Base-by-base conservation (phyloP, 495 filamentous ascomycete genomes). In the Hypomontagnella monticulosa region DNA sequence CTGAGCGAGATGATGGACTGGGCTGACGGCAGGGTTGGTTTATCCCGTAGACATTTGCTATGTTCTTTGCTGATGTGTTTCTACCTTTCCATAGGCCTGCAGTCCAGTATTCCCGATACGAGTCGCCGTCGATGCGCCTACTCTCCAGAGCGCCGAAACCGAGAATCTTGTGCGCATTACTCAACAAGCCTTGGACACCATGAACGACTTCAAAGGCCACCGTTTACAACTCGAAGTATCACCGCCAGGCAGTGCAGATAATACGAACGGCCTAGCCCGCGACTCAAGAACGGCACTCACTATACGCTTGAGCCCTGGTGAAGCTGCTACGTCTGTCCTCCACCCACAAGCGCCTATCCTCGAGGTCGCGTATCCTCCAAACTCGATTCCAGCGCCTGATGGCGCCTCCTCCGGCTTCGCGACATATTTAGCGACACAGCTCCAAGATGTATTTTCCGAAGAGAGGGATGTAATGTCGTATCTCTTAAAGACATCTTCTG, bases 181-280 rank as follows among this genome's bases (percentile, higher is more conserved):
- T 6, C 93, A 97, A 69, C 92, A 96, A 81, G 88, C 91, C 15
- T 84, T 97, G 38, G 93, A 97, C 76, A 91, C 95, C 66, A 83
- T 91, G 44, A 96, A 93, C 71, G 93, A 96, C 66, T 97, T 97
- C 76, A 89, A 91, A n/a, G 90, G 90, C 19, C 92, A 97, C 71
- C 92, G 94, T 72, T 76, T 97, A 41, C 88, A 92, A 10, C 81
- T 97, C 34, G 88, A 92, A 63, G 77, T 92, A 57, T 83, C 86
- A 27, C 69, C 80, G 11, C 70, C 79, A 2, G 55, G 73, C 0
- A 71, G 70, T 43, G 42, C 50, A 11, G 80, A 84, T 36, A 18
- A 57, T 23, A 61, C 50, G 8, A 71, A 69, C 12, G 67, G 71
- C 30, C 30, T 72, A 3, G 38, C 57, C 10, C 42, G 19, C 37